Conservation (phyloP, 208 protist species). For the Acanthamoeba pearcei region DNA sequence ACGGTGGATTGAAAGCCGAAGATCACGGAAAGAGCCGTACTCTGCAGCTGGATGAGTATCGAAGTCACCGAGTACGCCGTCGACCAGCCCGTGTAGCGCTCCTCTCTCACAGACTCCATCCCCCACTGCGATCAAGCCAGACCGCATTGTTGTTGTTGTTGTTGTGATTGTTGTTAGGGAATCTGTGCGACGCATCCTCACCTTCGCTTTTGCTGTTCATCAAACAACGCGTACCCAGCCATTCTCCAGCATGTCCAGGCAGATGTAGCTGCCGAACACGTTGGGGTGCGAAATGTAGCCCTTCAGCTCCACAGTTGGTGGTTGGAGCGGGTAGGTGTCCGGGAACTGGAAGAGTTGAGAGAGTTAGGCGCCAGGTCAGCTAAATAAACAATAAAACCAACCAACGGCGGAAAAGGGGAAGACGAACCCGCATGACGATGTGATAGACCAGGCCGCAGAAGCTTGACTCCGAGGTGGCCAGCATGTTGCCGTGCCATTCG, state of each 20-base stretch:
- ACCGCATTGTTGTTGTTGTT: not conserved
- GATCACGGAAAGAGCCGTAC: not conserved
- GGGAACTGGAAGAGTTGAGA: not conserved
- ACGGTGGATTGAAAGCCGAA: not conserved
- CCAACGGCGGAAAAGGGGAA: not conserved
- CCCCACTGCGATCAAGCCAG: not conserved
- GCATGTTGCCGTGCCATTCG: slow-evolving; percentile 50
- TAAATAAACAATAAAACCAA: not conserved
- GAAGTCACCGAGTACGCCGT: slow-evolving; percentile 41
- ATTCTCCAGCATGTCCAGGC: slow-evolving; percentile 40
- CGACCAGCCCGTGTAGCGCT: slow-evolving; percentile 42
- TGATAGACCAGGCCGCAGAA: slow-evolving; percentile 47
- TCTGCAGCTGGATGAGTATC: slow-evolving; percentile 52
- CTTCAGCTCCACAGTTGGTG: not conserved
- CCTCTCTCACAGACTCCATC: not conserved
- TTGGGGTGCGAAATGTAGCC: slow-evolving; percentile 5
- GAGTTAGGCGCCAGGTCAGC: not conserved
- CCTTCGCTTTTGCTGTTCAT: no score
- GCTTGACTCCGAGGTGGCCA: not conserved
- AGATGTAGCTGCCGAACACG: slow-evolving; percentile 24
- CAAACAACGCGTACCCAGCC: not conserved
- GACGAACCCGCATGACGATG: not conserved
- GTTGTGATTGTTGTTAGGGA: no score
- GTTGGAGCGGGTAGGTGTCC: slow-evolving; percentile 22
- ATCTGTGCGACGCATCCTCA: not conserved